phyloP scores from a whole-genome alignment of 371 early-diverging fungal species.

The Sporodiniella umbellata region DNA sequence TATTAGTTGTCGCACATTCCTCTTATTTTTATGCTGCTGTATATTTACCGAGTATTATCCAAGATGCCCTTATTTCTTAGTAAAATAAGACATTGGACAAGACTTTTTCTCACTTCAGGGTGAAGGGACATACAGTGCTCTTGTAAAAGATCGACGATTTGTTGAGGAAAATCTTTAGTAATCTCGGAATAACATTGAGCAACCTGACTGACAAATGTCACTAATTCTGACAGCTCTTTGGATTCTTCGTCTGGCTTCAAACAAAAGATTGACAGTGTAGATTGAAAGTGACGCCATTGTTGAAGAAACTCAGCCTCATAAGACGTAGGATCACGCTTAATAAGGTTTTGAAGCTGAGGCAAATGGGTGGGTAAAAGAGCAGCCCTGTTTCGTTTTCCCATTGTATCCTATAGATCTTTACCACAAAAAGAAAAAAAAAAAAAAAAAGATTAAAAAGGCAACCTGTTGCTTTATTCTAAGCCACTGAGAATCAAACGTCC shows the following conservation, averaged over 20 bases:
- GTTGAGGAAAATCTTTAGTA: slow-evolving; percentile 73
- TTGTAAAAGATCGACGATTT: slow-evolving; percentile 77
- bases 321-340: slow-evolving; percentile 89
- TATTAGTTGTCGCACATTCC: not conserved
- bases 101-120: slow-evolving; percentile 78
- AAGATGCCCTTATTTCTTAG: slow-evolving; percentile 83
- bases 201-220: slow-evolving; percentile 87
- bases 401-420: too few relatives aligned
- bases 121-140: slow-evolving; percentile 76
- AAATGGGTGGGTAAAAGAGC: slow-evolving; percentile 79
- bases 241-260: slow-evolving; percentile 85
- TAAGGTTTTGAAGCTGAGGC: slow-evolving; percentile 96
- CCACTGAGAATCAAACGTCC: not conserved
- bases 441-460: not conserved
- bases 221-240: slow-evolving; percentile 78
- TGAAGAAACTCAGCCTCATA: slow-evolving; percentile 93
- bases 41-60: slow-evolving; percentile 47
- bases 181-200: slow-evolving; percentile 81
- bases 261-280: slow-evolving; percentile 80
- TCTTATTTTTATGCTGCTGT: not conserved
- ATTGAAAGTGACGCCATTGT: slow-evolving; percentile 90
- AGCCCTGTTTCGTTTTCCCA: slow-evolving; percentile 71
- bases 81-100: slow-evolving; percentile 90
- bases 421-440: slow-evolving; percentile 3
- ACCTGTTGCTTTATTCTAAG: not conserved